These are phyloP conservation scores for Gymnopilus junonius DNA, from an alignment of 768 basidiomycete genomes.

Conservation along the genomic window DNA sequence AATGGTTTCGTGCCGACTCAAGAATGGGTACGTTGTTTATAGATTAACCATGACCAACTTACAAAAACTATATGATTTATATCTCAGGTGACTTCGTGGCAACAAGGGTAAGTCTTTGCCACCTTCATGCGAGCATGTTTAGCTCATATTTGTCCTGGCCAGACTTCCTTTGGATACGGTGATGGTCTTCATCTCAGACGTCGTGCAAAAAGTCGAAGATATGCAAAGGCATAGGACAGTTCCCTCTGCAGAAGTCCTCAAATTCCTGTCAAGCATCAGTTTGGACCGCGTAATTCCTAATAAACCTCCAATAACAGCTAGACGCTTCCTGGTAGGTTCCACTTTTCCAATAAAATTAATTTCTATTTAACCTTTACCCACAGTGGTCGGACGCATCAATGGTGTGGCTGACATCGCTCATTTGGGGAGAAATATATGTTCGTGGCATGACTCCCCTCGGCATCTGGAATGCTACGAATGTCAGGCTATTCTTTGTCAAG, in stretches of 20 bases:
- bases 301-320: conserved; percentile 62
- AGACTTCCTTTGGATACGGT: conserved; percentile 90
- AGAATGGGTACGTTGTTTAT: conserved; percentile 78
- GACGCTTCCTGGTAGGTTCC: conserved; percentile 73
- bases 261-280: conserved; percentile 73
- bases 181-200: conserved; percentile 86
- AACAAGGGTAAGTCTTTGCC: conserved; percentile 73
- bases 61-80: too few relatives aligned
- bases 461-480: conserved; percentile 90
- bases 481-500: conserved; percentile 90
- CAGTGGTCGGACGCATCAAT: conserved; percentile 94
- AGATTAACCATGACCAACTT: too few relatives aligned
- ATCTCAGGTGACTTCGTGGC: conserved; percentile 94
- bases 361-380: not conserved
- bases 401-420: conserved; percentile 90
- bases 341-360: not conserved
- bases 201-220: conserved; percentile 84
- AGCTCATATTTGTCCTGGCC: not conserved
- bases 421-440: conserved; percentile 97
- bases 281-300: conserved; percentile 79
- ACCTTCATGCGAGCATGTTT: not conserved
- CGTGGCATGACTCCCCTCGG: conserved; percentile 86
- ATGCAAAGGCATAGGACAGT: conserved; percentile 71
- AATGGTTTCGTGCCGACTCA: conserved; percentile 96
- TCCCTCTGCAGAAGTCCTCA: conserved; percentile 70